These are phyloP conservation scores for Claviceps digitariae DNA, from an alignment of 2,329 filamentous ascomycete genomes.

Conservation along the genomic window DNA sequence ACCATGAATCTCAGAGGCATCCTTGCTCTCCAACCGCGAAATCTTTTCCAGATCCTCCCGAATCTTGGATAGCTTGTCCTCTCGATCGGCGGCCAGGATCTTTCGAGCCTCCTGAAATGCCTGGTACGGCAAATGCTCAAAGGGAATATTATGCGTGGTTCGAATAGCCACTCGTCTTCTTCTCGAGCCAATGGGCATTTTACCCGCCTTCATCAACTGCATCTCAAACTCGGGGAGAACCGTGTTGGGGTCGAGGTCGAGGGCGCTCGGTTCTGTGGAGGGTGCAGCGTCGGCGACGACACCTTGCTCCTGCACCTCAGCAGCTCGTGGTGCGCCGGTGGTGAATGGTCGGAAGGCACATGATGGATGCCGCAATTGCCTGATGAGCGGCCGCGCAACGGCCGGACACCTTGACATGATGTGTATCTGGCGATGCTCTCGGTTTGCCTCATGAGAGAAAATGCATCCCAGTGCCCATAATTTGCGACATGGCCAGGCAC, in stretches of 20 bases:
- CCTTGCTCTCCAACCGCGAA: conserved; percentile 46
- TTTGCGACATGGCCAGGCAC: not conserved
- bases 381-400: conserved; percentile 41
- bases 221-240: conserved; percentile 42
- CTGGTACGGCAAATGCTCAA: conserved; percentile 91
- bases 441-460: not conserved
- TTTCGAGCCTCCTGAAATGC: conserved; percentile 94
- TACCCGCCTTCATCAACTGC: conserved; percentile 58
- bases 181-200: conserved; percentile 67
- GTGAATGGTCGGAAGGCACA: conserved; percentile 22
- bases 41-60: conserved; percentile 54
- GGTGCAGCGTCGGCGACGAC: conserved; percentile 1
- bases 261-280: conserved; percentile 18
- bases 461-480: not conserved
- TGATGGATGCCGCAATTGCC: conserved; percentile 32
- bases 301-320: conserved; percentile 13
- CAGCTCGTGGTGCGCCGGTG: conserved; percentile 18
- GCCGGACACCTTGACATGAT: conserved; percentile 47
- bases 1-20: conserved; percentile 42
- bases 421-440: conserved; percentile 4
- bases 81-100: conserved; percentile 64
- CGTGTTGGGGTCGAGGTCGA: conserved; percentile 51
- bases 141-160: conserved; percentile 56
- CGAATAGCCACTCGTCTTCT: conserved; percentile 64
- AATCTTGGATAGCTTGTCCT: conserved; percentile 68